A percentile compares a stretch with the other conserved stretches of the same genome.
These are phyloP conservation scores for Singerocomus rubriflavus DNA, from an alignment of 1,284 basidiomycete genomes.

Conservation along the genomic window DNA sequence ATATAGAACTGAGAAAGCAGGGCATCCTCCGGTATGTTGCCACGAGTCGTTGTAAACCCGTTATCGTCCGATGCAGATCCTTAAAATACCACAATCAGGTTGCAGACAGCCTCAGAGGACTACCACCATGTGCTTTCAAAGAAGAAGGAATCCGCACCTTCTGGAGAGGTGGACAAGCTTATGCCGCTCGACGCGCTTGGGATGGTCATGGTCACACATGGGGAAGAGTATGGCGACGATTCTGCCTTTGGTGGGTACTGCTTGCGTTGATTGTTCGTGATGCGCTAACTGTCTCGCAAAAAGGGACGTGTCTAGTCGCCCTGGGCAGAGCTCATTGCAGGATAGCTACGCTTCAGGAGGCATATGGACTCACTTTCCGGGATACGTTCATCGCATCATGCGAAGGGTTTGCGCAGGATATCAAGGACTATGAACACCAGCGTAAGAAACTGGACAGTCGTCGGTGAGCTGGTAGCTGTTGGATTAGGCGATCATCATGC, in stretches of 20 bases:
- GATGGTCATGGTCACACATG: slow-evolving; percentile 81
- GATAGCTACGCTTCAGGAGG: slow-evolving; percentile 77
- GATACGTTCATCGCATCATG: slow-evolving; percentile 71
- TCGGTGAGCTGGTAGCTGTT: slow-evolving; percentile 43
- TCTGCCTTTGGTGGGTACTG: slow-evolving; percentile 60
- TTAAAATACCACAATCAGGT: slow-evolving; percentile 38
- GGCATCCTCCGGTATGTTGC: slow-evolving; percentile 67
- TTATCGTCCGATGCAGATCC: neutral
- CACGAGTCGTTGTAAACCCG: slow-evolving; percentile 23
- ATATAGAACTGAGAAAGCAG: slow-evolving; percentile 63
- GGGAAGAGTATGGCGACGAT: slow-evolving; percentile 75
- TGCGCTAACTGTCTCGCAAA: neutral
- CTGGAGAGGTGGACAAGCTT: slow-evolving; percentile 61
- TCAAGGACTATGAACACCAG: slow-evolving; percentile 68
- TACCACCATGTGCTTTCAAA: slow-evolving; percentile 64
- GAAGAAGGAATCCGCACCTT: slow-evolving; percentile 59
- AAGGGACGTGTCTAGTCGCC: slow-evolving; percentile 67
- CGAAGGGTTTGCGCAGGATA: slow-evolving; percentile 57
- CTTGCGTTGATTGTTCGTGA: neutral
- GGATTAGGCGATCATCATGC: neutral
- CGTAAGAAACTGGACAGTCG: slow-evolving; percentile 81
- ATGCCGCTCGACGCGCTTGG: slow-evolving; percentile 76
- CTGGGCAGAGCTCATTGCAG: slow-evolving; percentile 81
- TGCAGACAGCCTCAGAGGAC: slow-evolving; percentile 57
- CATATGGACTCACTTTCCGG: slow-evolving; percentile 65